phyloP scores from a whole-genome alignment of 108 stramenopile species.

The Skeletonema grethae region DNA sequence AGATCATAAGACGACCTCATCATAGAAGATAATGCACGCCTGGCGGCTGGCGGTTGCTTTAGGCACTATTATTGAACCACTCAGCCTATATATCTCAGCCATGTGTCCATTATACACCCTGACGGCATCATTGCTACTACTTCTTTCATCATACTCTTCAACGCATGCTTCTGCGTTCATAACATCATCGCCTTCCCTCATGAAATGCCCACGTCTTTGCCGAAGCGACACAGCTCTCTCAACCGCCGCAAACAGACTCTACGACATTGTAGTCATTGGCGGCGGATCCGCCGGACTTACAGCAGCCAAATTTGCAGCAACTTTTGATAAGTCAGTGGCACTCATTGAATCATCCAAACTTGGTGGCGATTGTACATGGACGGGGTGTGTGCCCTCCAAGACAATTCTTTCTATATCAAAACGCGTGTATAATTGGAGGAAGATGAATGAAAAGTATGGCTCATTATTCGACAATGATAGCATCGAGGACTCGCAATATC shows the following conservation, averaged over 20 bases:
- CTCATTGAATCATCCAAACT: conserved; percentile 69
- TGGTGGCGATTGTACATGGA: conserved; percentile 90
- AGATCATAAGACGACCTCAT: too few species aligned
- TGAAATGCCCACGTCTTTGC: neutral
- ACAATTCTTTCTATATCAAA: conserved; percentile 73
- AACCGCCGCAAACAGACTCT: conserved; percentile 21
- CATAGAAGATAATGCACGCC: too few species aligned
- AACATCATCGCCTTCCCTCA: neutral
- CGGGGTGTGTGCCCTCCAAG: conserved; percentile 89
- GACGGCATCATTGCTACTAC: neutral
- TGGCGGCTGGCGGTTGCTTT: too few species aligned
- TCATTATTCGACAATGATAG: neutral
- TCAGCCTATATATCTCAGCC: neutral
- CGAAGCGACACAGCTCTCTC: neutral
- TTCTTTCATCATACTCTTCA: neutral
- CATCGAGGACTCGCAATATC: neutral
- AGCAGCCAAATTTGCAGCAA: conserved; percentile 81
- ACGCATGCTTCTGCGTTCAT: neutral
- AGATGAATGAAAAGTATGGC: conserved; percentile 24
- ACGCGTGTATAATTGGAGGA: conserved; percentile 45
- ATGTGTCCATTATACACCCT: neutral
- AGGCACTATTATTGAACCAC: too few species aligned
- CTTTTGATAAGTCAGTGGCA: conserved; percentile 62
- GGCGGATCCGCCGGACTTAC: conserved; percentile 82
- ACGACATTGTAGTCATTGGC: conserved; percentile 79